Evolutionary conservation across 169 alveolate genomes (phyloP).

Genomic region (Perkinsus olseni): DNA sequence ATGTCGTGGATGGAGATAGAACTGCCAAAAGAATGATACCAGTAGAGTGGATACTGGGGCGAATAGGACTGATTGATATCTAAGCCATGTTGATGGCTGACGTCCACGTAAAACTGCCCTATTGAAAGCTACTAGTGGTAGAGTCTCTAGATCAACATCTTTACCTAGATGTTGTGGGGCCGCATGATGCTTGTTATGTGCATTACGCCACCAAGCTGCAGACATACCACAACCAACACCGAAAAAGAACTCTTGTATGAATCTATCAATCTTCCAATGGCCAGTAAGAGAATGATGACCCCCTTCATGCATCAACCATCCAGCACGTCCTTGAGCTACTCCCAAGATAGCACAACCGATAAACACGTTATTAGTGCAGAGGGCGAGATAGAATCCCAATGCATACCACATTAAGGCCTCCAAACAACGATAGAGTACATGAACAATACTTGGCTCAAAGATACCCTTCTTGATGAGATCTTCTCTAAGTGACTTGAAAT

Average conservation of each 20-base stretch:
- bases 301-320: conserved; percentile 22
- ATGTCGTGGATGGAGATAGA: conserved; percentile 16
- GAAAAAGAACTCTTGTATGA: not conserved
- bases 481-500: not conserved
- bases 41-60: not conserved
- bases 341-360: not conserved
- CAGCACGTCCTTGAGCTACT: conserved; percentile 10
- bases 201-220: conserved; percentile 3
- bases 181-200: conserved; percentile 21
- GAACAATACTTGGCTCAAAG: not conserved
- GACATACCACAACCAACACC: conserved; percentile 7
- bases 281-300: conserved; percentile 18
- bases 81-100: not conserved
- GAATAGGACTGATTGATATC: not conserved
- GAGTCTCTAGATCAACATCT: conserved; percentile 11
- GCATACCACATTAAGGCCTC: not conserved
- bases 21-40: conserved; percentile 13
- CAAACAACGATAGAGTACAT: not conserved
- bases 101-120: not conserved
- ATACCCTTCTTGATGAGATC: not conserved
- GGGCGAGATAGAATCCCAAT: not conserved
- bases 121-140: conserved; percentile 16
- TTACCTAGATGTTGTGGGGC: conserved; percentile 9
- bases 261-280: not conserved
- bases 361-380: not conserved